phyloP scores from a whole-genome alignment of 179 eudicot genomes.

The Beta lomatogona region DNA sequence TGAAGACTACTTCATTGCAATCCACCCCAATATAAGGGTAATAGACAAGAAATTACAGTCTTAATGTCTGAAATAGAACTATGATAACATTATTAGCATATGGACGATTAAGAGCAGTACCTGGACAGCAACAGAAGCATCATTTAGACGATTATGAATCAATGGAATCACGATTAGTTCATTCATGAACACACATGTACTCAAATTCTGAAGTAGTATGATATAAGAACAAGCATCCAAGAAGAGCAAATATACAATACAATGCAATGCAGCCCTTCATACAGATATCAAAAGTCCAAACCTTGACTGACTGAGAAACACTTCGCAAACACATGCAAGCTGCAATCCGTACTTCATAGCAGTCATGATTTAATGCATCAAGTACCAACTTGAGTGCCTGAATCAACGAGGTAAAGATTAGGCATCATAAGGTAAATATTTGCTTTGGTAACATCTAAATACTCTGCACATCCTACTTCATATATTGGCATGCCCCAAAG shows the following conservation, averaged over 20 bases:
- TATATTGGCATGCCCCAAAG: too few relatives aligned
- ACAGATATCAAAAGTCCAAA: constrained; percentile 36
- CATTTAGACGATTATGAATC: too few relatives aligned
- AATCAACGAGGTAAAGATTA: constrained; percentile 17
- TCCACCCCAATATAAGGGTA: neutral
- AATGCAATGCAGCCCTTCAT: constrained; percentile 6
- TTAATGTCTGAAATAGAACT: too few relatives aligned
- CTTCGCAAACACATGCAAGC: constrained; percentile 83
- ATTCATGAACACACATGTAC: too few relatives aligned
- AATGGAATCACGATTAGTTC: too few relatives aligned
- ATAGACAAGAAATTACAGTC: constrained; percentile 24
- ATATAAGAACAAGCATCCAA: constrained; percentile 18
- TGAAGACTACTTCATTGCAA: neutral
- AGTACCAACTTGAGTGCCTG: constrained; percentile 59
- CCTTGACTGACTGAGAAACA: constrained; percentile 94
- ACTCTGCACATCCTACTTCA: too few relatives aligned
- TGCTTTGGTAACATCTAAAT: too few relatives aligned
- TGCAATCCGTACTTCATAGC: constrained; percentile 72
- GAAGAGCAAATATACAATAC: constrained; percentile 14
- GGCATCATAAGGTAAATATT: too few relatives aligned
- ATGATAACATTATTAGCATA: too few relatives aligned
- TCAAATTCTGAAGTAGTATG: too few relatives aligned
- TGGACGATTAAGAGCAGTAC: too few relatives aligned
- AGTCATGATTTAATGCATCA: constrained; percentile 70
- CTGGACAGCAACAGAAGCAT: too few relatives aligned